These are phyloP conservation scores for Cercospora sojina DNA, from an alignment of 2,329 filamentous ascomycete genomes.

Conservation along the genomic window DNA sequence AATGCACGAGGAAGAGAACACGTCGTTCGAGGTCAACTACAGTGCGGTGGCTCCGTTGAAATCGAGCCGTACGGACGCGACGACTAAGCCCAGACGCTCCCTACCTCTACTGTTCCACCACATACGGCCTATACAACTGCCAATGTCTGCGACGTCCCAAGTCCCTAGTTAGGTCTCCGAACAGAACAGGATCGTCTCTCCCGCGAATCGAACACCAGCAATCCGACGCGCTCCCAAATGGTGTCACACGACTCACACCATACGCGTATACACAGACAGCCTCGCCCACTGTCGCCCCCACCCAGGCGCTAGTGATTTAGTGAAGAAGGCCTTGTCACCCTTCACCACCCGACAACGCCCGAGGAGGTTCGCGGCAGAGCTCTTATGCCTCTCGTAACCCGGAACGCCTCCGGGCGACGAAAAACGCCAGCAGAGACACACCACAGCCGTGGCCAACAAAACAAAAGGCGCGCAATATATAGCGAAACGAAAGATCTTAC, in stretches of 20 bases:
- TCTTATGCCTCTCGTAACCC: not conserved
- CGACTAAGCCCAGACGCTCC: too few relatives aligned
- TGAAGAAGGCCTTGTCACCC: not conserved
- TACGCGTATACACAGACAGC: not conserved
- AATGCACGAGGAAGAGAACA: too few relatives aligned
- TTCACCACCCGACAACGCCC: not conserved
- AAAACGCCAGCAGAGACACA: not conserved
- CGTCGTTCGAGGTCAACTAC: too few relatives aligned
- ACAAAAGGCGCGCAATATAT: not conserved
- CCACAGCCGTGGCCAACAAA: not conserved
- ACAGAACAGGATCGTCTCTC: not conserved
- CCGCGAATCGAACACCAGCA: not conserved
- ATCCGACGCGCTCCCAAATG: not conserved
- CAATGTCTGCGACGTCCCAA: not conserved
- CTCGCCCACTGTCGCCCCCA: not conserved
- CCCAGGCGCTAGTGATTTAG: too few relatives aligned
- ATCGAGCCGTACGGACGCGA: too few relatives aligned
- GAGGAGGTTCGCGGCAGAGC: not conserved
- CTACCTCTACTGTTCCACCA: too few relatives aligned
- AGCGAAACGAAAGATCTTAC: not conserved
- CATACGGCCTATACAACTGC: too few relatives aligned
- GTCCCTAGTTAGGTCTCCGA: not conserved
- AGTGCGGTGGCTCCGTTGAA: too few relatives aligned
- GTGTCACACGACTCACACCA: not conserved
- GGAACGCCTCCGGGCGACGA: conserved; percentile 38